These are phyloP conservation scores for Pseudogymnoascus sp. DNA, from an alignment of 2,329 filamentous ascomycete species.

Conservation along the genomic window DNA sequence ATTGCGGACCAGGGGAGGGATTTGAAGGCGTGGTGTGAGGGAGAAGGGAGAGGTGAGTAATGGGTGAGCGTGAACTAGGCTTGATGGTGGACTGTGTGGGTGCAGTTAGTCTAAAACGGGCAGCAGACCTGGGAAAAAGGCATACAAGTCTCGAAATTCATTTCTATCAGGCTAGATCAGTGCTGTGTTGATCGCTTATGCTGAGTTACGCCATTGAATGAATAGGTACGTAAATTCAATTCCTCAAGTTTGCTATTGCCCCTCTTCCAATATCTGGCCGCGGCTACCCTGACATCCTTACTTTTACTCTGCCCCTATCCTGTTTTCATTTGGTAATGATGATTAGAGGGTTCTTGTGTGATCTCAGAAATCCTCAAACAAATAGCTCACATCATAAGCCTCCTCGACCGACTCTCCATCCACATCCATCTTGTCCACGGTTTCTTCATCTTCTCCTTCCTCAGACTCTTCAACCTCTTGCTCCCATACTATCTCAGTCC, in stretches of 20 bases:
- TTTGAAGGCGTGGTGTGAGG: constrained; percentile 30
- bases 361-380: neutral
- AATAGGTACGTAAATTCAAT: neutral
- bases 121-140: neutral
- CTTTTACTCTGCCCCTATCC: neutral
- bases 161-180: neutral
- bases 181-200: neutral
- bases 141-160: neutral
- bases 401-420: neutral
- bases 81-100: neutral
- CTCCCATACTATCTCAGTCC: neutral
- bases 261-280: neutral
- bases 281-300: neutral
- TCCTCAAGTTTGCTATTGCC: neutral
- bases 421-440: neutral
- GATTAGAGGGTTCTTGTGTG: neutral
- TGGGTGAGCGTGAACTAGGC: neutral
- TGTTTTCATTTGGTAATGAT: neutral
- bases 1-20: constrained; percentile 36
- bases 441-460: neutral
- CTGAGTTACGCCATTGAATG: neutral
- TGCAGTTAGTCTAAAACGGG: neutral
- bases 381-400: neutral
- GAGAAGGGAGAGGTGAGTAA: constrained; percentile 8
- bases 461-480: neutral